These are phyloP conservation scores for Penicillium chermesinum DNA, from an alignment of 495 filamentous ascomycete species.

Conservation along the genomic window DNA sequence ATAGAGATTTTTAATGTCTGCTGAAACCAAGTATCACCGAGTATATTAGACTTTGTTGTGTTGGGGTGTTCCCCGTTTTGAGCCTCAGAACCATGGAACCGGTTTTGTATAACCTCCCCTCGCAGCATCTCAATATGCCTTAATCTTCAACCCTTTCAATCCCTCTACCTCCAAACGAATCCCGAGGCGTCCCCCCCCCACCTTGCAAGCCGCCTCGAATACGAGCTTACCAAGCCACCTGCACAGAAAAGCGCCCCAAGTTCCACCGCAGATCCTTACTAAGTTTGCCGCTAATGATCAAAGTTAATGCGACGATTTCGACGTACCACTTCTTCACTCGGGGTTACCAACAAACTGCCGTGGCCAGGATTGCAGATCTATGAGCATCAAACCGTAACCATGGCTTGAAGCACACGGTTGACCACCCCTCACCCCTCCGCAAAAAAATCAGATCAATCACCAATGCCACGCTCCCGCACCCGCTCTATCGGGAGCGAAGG, in stretches of 20 bases:
- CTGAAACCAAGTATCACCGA: not conserved
- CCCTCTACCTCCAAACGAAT: not conserved
- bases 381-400: too few relatives aligned
- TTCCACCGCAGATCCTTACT: constrained; percentile 11
- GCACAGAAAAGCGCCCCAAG: constrained; percentile 3
- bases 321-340: too few relatives aligned
- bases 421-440: not conserved
- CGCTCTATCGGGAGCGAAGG: constrained; percentile 34
- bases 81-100: not conserved
- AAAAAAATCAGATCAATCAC: not conserved
- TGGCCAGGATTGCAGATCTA: too few relatives aligned
- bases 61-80: not conserved
- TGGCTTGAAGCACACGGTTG: not conserved
- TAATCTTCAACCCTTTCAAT: too few relatives aligned
- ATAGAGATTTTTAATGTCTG: constrained; percentile 25
- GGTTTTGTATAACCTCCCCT: too few relatives aligned
- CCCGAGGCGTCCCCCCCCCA: not conserved
- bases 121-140: not conserved
- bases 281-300: not conserved
- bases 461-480: constrained; percentile 36
- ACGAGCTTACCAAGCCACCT: constrained; percentile 19
- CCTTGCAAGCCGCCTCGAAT: constrained; percentile 5
- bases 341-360: too few relatives aligned
- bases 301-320: not conserved
- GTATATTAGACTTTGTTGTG: not conserved